Evolutionary conservation across 1,284 basidiomycete genomes (phyloP), one percentile per base, ranked within the genome.

Genomic region (Chalciporus piperatoides): DNA sequence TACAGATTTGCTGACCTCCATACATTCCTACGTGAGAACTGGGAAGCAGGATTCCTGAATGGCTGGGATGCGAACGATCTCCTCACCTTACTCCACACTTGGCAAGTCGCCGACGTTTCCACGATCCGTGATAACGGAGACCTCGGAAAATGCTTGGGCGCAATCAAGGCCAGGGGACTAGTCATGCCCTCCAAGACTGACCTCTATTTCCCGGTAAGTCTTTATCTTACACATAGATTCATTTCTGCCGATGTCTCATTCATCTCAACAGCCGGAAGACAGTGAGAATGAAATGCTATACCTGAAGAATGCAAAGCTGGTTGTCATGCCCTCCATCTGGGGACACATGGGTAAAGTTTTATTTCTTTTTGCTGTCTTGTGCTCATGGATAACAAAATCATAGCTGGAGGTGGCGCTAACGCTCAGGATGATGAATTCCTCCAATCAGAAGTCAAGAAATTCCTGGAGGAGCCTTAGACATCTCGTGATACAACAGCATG

Each of bases 281-380:
- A 79, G 73, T 54, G 70, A 75, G 52, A 67, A 63, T 25, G 80
- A 84, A 56, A 66, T 82, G 15, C 61, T 59, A 17, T 65, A 70
- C 46, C 59, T 81, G 65, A 68, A 65, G 46, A 64, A 63, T 23
- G 71, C 76, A 3, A 70, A 68, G 45, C 67, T 82, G 3, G 69
- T 75, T 5, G 65, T 81, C 1, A 80, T 82, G 35, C 69, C 76
- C 48, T 79, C 79, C 9, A 70, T 76, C 10, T 81, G 80, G 78
- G 79, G 81, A 4, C 80, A 83, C 63, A 69, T 77, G 68, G 74
- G 79, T 78, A 47, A 48, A 23, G 12, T 2, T 41, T 45, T 39
- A 14, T 25, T 17, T 33, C 39, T 28, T 48, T 10, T 42, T 0
- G 7, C 14, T 14, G 15, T 33, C n/a, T 4, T 8, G 12, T 21